Evolutionary conservation across 2,329 filamentous ascomycete species (phyloP), one percentile per base, ranked within the genome.

Genomic region (Colletotrichum eleusines): DNA sequence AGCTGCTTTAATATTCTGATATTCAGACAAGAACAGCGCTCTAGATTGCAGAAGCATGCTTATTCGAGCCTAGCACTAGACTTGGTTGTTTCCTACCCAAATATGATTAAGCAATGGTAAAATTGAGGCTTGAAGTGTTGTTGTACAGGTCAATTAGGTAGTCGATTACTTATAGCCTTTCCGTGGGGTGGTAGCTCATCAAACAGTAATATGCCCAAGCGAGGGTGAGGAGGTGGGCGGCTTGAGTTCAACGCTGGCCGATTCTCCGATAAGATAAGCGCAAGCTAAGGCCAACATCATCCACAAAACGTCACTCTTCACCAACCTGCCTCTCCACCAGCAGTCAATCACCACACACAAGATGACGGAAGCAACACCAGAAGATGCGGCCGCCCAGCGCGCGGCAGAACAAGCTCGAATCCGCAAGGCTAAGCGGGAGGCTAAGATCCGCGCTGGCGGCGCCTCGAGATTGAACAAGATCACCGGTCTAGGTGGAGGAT

Each of bases 391-490:
- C 2, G 83, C 86, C 18, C 82, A 84, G 70, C 82, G 87, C 72
- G 87, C 88, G 3, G 82, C 86, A 33, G 89, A 91, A 73, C 90
- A 94, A 80, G 91, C 91, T 46, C 90, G 92, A 57, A 85, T 94
- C 69, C 91, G 93, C 75, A 93, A 94, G 80, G 92, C 95, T 80
- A 89, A 92, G 48, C 88, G 93, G 59, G 91, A 94, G 79, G 92
- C 92, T 69, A 95, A 95, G 84, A 90, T 95, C 81, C 89, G 87
- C 76, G 89, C 90, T 60, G 90, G 91, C 71, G 93, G 91, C 68
- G 88, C 89, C 23, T 87, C 90, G 48, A 84, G 93, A 72, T 82
- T 96, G 72, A 90, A 92, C 76, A 92, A 88, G 80, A 96, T 96
- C 79, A 93, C 91, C 16, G 90, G 91, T 1, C 81, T 94, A 33